A percentile compares a stretch with the other conserved stretches of the same genome.
These are phyloP conservation scores for Crotalaria pallida DNA, from an alignment of 306 rosid species.

Conservation along the genomic window DNA sequence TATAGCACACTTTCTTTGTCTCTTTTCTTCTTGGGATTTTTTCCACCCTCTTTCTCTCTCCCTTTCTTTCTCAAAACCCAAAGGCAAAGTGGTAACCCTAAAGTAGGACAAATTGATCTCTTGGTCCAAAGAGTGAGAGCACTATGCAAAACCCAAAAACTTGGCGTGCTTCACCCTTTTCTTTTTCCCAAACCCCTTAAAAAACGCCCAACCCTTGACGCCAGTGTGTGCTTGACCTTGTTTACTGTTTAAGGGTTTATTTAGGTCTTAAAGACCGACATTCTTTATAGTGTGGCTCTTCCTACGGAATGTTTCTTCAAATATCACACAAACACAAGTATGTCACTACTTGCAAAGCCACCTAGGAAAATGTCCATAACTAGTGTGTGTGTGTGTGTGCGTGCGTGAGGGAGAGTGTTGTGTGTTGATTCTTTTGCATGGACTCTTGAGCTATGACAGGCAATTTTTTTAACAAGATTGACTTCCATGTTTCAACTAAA, in stretches of 20 bases:
- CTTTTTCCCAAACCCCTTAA: conserved; percentile 23
- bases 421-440: conserved; percentile 14
- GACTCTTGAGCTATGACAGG: neutral
- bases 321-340: neutral
- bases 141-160: conserved; percentile 31
- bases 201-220: neutral
- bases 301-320: neutral
- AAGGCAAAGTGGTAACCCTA: conserved; percentile 10
- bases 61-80: conserved; percentile 26
- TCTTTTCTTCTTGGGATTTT: conserved; percentile 45
- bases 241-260: neutral
- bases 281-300: conserved; percentile 38
- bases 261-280: conserved; percentile 45
- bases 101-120: conserved; percentile 32
- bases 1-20: conserved; percentile 51
- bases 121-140: conserved; percentile 53
- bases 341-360: conserved; percentile 10
- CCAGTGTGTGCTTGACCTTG: neutral
- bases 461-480: neutral
- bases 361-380: conserved; percentile 28
- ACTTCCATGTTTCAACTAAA: conserved; percentile 15
- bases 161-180: conserved; percentile 43
- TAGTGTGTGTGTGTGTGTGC: conserved; percentile 4
- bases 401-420: neutral
- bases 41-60: conserved; percentile 21